phyloP scores from a whole-genome alignment of 345 rosid genomes.

The Hibiscus syriacus region DNA sequence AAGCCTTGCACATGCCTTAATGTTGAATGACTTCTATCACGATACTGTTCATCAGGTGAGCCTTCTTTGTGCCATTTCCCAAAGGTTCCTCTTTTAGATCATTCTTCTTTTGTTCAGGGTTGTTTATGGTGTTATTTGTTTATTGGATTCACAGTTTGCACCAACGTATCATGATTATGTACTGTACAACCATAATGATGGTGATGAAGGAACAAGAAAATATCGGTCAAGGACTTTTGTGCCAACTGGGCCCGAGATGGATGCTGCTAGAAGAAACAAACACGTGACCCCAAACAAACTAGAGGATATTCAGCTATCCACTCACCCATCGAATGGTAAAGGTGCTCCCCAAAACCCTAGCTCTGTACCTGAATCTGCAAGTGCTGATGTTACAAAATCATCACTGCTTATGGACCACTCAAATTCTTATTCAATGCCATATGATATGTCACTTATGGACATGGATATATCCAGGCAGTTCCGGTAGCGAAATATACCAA shows the following conservation, averaged over 20 bases:
- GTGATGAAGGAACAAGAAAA: slow-evolving; percentile 84
- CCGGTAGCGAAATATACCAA: slow-evolving; percentile 57
- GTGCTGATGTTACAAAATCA: slow-evolving; percentile 53
- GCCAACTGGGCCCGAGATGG: slow-evolving; percentile 98
- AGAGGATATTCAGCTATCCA: slow-evolving; percentile 71
- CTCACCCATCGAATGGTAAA: slow-evolving; percentile 55
- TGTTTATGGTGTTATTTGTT: slow-evolving; percentile 13
- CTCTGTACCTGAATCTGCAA: slow-evolving; percentile 26
- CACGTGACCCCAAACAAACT: slow-evolving; percentile 55
- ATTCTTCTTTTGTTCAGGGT: neutral
- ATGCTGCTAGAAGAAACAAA: slow-evolving; percentile 76
- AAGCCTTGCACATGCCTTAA: slow-evolving; percentile 85
- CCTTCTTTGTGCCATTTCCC: neutral
- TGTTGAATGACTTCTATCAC: slow-evolving; percentile 90
- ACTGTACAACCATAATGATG: slow-evolving; percentile 76
- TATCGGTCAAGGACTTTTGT: slow-evolving; percentile 91
- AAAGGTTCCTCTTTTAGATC: neutral
- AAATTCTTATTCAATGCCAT: slow-evolving; percentile 38
- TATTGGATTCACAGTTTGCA: slow-evolving; percentile 60
- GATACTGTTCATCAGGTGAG: slow-evolving; percentile 97
- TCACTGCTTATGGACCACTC: slow-evolving; percentile 62
- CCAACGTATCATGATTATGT: slow-evolving; percentile 98
- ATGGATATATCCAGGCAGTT: slow-evolving; percentile 72
- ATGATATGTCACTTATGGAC: slow-evolving; percentile 87
- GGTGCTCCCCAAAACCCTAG: slow-evolving; percentile 42